phyloP scores from a whole-genome alignment of 768 basidiomycete genomes.

The Chiua virens region DNA sequence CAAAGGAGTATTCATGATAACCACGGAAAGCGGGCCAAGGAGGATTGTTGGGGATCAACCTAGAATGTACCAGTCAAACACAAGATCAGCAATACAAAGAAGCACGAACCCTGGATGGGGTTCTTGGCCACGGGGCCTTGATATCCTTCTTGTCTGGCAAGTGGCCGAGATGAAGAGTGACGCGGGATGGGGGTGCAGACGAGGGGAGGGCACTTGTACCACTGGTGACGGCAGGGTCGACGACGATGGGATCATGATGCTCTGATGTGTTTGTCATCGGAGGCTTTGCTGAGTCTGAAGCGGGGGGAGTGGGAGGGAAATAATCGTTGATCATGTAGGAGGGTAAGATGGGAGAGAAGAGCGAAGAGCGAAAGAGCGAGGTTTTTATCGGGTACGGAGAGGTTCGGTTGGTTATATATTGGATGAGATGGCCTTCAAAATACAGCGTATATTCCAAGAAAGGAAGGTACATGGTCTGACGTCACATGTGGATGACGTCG shows the following conservation, averaged over 20 bases:
- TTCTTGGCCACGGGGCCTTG: slow-evolving; percentile 70
- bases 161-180: slow-evolving; percentile 73
- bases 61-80: slow-evolving; percentile 23
- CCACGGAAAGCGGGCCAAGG: slow-evolving; percentile 82
- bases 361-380: no score
- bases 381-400: no score
- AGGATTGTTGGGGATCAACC: slow-evolving; percentile 83
- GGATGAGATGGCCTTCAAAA: slow-evolving; percentile 14
- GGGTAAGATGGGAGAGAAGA: not conserved
- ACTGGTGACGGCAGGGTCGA: not conserved
- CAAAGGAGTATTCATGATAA: slow-evolving; percentile 81
- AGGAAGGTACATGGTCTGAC: slow-evolving; percentile 32
- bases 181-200: slow-evolving; percentile 48
- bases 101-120: slow-evolving; percentile 61
- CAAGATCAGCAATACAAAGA: slow-evolving; percentile 1
- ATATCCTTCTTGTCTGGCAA: slow-evolving; percentile 73
- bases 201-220: slow-evolving; percentile 6
- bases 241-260: not conserved
- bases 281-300: slow-evolving; percentile 15
- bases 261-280: slow-evolving; percentile 6
- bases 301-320: slow-evolving; percentile 31
- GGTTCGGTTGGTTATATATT: slow-evolving; percentile 18
- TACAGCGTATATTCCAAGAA: slow-evolving; percentile 16
- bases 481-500: slow-evolving; percentile 14
- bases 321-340: slow-evolving; percentile 17